Evolutionary conservation across 495 filamentous ascomycete genomes (phyloP), one percentile per base, ranked within the genome.

Genomic region (Stereocaulon alpinum): DNA sequence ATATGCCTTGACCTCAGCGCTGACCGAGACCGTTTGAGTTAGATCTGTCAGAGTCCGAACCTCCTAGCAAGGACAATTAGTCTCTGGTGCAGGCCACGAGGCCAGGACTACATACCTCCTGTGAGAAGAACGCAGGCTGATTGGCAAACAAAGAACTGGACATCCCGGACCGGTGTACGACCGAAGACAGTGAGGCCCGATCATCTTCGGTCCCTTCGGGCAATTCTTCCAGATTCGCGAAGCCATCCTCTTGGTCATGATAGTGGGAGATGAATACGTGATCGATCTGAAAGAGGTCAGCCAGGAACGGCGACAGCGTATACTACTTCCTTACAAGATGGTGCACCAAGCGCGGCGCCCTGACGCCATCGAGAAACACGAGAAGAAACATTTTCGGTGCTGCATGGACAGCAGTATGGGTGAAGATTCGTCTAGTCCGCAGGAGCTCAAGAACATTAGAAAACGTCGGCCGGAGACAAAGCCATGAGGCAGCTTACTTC

Each of bases 261-360:
- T 83, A 88, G 70, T 96, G 90, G 0, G 89, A 91, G 18, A 98
- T 82, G 66, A 91, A 88, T 60, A 97, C 82, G 63, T 87, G 81
- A 57, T 96, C 91, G 67, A 87, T 89, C 75, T 95, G 30, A 1
- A 12, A 55, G 40, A 15, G 5, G 42, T 63, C 43, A 68, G 49
- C 4, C 22, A 47, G 40, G 2, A 27, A 2, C 22, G 43, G 34
- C 18, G 45, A 45, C 34, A 24, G 7, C 15, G 18, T 32, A 11
- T n/a, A 15, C n/a, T 6, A 6, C 29, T 14, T 12, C 61, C 71
- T 48, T 40, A 83, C 80, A 41, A 84, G 60, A 67, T 84, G 79
- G 43, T 65, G 58, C 27, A 76, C 74, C 18, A 81, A 63, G 30
- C 51, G 64, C 2, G 71, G 70, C 5, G 68, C 64, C 40, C 67